Evolutionary conservation across 345 rosid species (phyloP), one percentile per base, ranked within the genome.

Genomic region (Eucalyptus regnans): DNA sequence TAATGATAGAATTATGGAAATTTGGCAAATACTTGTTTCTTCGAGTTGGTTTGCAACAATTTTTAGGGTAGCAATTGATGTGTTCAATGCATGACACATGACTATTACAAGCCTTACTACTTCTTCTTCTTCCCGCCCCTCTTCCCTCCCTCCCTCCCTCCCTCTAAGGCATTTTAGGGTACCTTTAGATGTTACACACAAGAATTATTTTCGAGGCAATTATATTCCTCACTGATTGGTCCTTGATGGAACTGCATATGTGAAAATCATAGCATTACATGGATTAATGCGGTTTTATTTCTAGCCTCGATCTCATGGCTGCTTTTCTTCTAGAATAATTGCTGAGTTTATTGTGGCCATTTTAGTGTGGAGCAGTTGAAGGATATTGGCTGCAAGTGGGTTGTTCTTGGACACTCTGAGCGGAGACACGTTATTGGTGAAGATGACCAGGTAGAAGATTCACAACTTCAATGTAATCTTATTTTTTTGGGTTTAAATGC

Each of bases 351-450:
- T 46, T 48, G 62, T 86, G 48, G 56, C 27, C 86, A 68, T 89
- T 87, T 92, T 84, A 98, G 99, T 71, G 99, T 94, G 91, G 99
- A 98, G 90, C 99, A 98, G 91, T 86, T 98, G 90, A 97, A 94
- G 92, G 99, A 98, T 91, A 87, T 93, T 51, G 99, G 99, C 89
- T 96, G 98, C 95, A 95, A 96, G 92, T 97, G 99, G 99, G 99
- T 95, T 88, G 93, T 98, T 93, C 97, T 96, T 87, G 99, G 99
- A 87, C 99, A 98, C 92, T 98, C 99, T 29, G 99, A 98, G 89
- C 94, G 99, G 86, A 98, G 99, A 89, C 99, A 98, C 85, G 50
- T 97, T 87, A 97, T 96, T 22, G 99, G 99, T 43, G 99, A 98
- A 94, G 95, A 95, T 76, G 93, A 97, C 92, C 96, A 95, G 96